Conservation (phyloP, 1,139 yeast species). For the Geotrichum reessii region DNA sequence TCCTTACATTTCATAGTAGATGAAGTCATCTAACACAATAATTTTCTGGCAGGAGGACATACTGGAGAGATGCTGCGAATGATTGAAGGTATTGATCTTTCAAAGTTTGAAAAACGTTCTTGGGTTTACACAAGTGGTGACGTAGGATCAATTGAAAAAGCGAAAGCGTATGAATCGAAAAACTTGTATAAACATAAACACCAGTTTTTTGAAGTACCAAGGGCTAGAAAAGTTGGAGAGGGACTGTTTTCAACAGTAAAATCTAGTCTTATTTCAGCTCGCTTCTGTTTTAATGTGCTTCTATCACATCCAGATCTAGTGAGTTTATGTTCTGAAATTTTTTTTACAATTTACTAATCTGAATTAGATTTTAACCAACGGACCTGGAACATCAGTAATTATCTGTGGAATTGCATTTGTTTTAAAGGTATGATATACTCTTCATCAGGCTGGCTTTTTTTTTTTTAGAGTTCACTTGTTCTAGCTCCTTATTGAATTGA, state of each 20-base stretch:
- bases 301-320: constrained; percentile 30
- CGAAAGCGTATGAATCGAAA: constrained; percentile 42
- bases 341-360: constrained; percentile 38
- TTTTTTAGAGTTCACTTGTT: neutral
- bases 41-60: constrained; percentile 60
- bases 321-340: constrained; percentile 4
- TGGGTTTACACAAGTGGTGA: constrained; percentile 48
- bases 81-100: constrained; percentile 40
- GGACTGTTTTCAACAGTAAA: constrained; percentile 46
- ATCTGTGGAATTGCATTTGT: constrained; percentile 57
- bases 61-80: constrained; percentile 90
- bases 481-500: neutral
- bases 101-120: constrained; percentile 30
- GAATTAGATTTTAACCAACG: constrained; percentile 63
- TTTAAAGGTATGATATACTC: constrained; percentile 38
- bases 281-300: constrained; percentile 26
- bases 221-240: constrained; percentile 81
- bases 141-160: constrained; percentile 48
- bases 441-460: neutral
- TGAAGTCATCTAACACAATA: neutral
- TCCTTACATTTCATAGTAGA: too few species aligned
- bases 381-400: constrained; percentile 91
- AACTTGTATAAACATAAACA: constrained; percentile 6
- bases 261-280: constrained; percentile 42
- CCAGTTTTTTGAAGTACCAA: constrained; percentile 39